phyloP scores from a whole-genome alignment of 2,329 filamentous ascomycete genomes.

The Aspergillus piperis region DNA sequence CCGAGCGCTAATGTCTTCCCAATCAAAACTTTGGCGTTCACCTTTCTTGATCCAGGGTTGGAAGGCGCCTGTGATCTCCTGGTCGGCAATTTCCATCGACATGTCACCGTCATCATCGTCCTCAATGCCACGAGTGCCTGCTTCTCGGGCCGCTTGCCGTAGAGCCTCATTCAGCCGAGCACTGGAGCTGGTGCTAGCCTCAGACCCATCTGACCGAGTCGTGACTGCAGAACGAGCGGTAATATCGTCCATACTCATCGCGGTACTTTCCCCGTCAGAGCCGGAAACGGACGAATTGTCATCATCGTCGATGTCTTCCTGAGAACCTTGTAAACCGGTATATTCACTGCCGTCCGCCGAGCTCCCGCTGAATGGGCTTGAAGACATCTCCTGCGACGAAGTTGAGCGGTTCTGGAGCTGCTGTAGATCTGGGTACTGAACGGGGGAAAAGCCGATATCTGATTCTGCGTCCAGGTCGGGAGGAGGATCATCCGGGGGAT shows the following conservation, averaged over 20 bases:
- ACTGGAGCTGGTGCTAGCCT: slow-evolving; percentile 62
- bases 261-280: slow-evolving; percentile 67
- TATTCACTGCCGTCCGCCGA: slow-evolving; percentile 51
- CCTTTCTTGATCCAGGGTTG: slow-evolving; percentile 51
- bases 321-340: slow-evolving; percentile 38
- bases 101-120: slow-evolving; percentile 66
- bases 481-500: slow-evolving; percentile 58
- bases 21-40: slow-evolving; percentile 44
- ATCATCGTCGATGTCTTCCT: slow-evolving; percentile 49
- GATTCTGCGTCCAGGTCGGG: slow-evolving; percentile 63
- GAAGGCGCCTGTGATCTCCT: slow-evolving; percentile 54
- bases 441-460: slow-evolving; percentile 60
- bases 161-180: slow-evolving; percentile 76
- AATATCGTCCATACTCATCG: slow-evolving; percentile 80
- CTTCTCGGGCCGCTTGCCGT: slow-evolving; percentile 70
- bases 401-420: slow-evolving; percentile 52
- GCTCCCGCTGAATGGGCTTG: slow-evolving; percentile 72
- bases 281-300: slow-evolving; percentile 51
- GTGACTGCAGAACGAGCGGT: slow-evolving; percentile 69
- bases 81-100: slow-evolving; percentile 76
- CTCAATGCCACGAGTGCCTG: slow-evolving; percentile 70
- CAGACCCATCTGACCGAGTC: slow-evolving; percentile 53
- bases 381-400: slow-evolving; percentile 69
- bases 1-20: slow-evolving; percentile 44
- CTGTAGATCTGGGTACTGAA: slow-evolving; percentile 65